Conservation (phyloP, 306 rosid species). For the Medicago ruthenica region DNA sequence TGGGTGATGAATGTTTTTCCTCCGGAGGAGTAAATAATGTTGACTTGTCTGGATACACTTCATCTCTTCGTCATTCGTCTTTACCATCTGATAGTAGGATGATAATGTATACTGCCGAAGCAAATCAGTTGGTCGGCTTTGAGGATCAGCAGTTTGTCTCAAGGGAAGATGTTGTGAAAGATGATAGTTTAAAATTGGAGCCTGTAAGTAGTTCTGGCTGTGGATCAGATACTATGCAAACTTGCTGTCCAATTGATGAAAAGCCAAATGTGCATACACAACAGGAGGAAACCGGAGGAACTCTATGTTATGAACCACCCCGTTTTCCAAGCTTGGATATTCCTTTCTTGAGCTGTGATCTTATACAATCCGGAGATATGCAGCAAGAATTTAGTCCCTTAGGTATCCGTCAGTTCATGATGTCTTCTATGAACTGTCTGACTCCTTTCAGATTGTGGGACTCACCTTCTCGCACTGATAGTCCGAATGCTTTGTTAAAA, state of each 20-base stretch:
- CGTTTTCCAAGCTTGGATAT: conserved; percentile 90
- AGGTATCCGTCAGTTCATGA: conserved; percentile 93
- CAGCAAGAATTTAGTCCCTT: conserved; percentile 99
- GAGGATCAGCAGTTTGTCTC: conserved; percentile 65
- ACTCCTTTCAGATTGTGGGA: conserved; percentile 95
- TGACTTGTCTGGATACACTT: conserved; percentile 57
- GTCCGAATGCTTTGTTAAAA: conserved; percentile 84
- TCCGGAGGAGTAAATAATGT: conserved; percentile 49
- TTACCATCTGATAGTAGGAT: conserved; percentile 36
- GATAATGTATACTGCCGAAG: conserved; percentile 41
- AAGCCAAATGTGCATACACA: conserved; percentile 49
- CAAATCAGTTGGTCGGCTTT: conserved; percentile 56
- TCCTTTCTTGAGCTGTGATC: conserved; percentile 98
- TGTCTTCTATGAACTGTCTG: conserved; percentile 87
- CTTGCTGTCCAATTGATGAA: conserved; percentile 50
- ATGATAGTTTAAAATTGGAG: conserved; percentile 68
- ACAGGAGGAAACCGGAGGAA: conserved; percentile 73
- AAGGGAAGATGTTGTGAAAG: conserved; percentile 51
- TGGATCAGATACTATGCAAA: conserved; percentile 54
- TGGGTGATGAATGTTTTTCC: conserved; percentile 56
- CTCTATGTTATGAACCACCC: conserved; percentile 93
- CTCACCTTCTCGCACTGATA: conserved; percentile 72
- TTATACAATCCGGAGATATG: conserved; percentile 75
- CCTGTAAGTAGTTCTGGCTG: conserved; percentile 69
- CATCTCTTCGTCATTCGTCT: conserved; percentile 58